Evolutionary conservation across 179 eudicot species (phyloP), one percentile per base, ranked within the genome.

Genomic region (Beta corolliflora): DNA sequence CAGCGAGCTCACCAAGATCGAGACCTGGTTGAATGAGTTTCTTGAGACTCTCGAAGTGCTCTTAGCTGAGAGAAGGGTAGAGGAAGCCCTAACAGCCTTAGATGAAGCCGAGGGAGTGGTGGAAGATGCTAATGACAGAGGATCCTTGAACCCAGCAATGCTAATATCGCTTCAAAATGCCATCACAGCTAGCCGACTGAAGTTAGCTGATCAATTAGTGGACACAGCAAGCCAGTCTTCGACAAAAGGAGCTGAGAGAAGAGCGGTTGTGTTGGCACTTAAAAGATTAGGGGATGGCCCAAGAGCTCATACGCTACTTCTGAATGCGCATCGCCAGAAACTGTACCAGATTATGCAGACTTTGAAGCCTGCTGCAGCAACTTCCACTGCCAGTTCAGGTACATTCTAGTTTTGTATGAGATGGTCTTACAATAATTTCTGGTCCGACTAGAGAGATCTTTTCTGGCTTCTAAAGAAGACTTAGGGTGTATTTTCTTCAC

Each of bases 201-300:
- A 88, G 74, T 60, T 95, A 54, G 93, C 92, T 0, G 93, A 92
- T 54, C 93, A 88, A 25, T 88, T 95, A 0, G 90, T 91, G 45
- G 93, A 92, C 16, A 80, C 92, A 2, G 93, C 91, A 36, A 88
- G 85, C 21, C 97, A 93, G 71, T 84, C 97, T 75, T 95, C 97
- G 8, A 90, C 93, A 0, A 88, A 85, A 70, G 89, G 92, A 10
- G 80, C 80, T 44, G 98, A 95, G 83, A 92, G 93, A 44, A 88
- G 97, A 58, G 81, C 91, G 11, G 90, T 88, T 0, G 91, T 92
- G 16, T 77, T 86, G 44, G 93, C 94, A 18, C 85, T 95, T 4
- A 95, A 95, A 60, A 78, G 82, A 52, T 89, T 95, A 2, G 98
- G 98, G 9, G 97, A 95, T 77, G 97, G 94, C 2, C 97, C 93